Evolutionary conservation across 495 filamentous ascomycete species (phyloP), one percentile per base, ranked within the genome.

Genomic region (Xylona heveae): DNA sequence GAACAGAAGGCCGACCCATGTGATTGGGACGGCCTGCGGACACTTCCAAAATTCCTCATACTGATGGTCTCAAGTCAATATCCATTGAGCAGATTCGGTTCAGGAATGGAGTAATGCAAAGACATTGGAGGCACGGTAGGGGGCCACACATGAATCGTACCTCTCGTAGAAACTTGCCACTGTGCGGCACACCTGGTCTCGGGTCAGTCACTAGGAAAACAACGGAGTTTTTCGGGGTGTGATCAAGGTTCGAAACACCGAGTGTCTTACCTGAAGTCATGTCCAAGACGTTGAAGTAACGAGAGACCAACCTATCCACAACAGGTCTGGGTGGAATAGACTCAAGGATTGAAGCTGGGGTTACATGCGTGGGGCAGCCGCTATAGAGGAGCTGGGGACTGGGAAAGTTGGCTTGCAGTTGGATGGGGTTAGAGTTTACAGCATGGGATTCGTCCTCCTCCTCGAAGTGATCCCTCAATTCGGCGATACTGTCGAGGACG

Each of bases 1-100:
- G 30, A 46, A 52, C 12, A 54, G 20, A 20, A 52, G 45, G 12
- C 42, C 50, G 23, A 52, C 25, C 50, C 50, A 54, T 32, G 45
- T 47, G 6, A 48, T 42, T 7, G 45, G 42, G 15, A 45, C 31
- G 6, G 34, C 24, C 5, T 20, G 13, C 7, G 42, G 41, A 22
- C 27, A 24, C 14, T 38, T 32, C 50, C 50, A 54, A 27, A 54
- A 52, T 15, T 26, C 20, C 14, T 51, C 45, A 31, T 53, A 53
- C 48, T 53, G 26, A 27, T 20, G n/a, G n/a, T n/a, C n/a, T n/a
- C n/a, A n/a, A n/a, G n/a, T n/a, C n/a, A n/a, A n/a, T n/a, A n/a
- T n/a, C n/a, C n/a, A n/a, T n/a, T n/a, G n/a, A n/a, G n/a, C n/a
- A n/a, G n/a, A n/a, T n/a, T n/a, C n/a, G n/a, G n/a, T n/a, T n/a